These are phyloP conservation scores for Papiliotrema nemorosa DNA, from an alignment of 1,284 basidiomycete genomes.

Conservation along the genomic window DNA sequence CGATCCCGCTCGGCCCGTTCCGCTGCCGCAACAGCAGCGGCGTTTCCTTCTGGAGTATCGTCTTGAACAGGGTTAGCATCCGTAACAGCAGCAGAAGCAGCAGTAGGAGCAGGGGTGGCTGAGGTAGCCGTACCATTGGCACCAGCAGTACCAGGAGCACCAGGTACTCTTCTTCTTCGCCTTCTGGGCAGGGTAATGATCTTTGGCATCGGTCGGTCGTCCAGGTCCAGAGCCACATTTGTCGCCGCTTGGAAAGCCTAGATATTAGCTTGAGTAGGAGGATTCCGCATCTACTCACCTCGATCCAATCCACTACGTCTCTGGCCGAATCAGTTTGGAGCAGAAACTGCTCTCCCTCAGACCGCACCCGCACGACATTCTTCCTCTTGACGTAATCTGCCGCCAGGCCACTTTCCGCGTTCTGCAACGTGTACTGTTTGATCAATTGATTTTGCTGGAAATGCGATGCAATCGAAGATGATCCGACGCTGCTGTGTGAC, in stretches of 20 bases:
- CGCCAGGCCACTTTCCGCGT: constrained; percentile 87
- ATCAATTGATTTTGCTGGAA: constrained; percentile 51
- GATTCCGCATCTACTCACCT: constrained; percentile 56
- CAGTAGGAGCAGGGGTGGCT: no score
- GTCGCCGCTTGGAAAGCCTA: constrained; percentile 85
- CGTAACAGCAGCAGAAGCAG: constrained; percentile 7
- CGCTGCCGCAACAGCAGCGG: constrained; percentile 35
- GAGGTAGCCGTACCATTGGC: constrained; percentile 6
- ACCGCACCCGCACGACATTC: constrained; percentile 88
- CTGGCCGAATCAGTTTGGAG: constrained; percentile 82
- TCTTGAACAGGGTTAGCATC: constrained; percentile 15
- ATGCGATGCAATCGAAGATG: constrained; percentile 29
- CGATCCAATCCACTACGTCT: constrained; percentile 92
- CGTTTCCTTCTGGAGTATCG: constrained; percentile 39
- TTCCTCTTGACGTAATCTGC: constrained; percentile 92
- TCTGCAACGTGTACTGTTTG: constrained; percentile 74
- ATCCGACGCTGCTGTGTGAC: constrained; percentile 5
- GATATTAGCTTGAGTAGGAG: constrained; percentile 6
- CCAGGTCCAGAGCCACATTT: constrained; percentile 89
- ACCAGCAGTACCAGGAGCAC: constrained; percentile 6
- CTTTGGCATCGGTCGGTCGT: constrained; percentile 82
- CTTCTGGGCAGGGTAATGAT: constrained; percentile 56
- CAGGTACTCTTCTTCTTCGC: constrained; percentile 42
- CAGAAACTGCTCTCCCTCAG: constrained; percentile 95
- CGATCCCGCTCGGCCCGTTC: constrained; percentile 29